Conservation (phyloP, 176 grass and related monocot genomes). For the Aegilops sharonensis region DNA sequence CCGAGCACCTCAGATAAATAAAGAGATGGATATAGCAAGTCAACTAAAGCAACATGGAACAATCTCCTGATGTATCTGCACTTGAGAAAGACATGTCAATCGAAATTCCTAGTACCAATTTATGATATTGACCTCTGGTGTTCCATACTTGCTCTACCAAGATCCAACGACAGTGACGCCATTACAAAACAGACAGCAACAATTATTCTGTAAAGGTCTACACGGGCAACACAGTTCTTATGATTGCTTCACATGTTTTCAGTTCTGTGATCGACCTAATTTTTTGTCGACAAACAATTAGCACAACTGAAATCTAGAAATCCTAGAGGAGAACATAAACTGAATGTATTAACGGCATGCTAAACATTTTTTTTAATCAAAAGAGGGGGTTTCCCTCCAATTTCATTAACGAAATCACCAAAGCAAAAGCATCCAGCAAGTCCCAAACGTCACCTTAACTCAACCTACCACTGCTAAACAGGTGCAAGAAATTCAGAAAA, state of each 20-base stretch:
- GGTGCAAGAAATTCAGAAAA: too few relatives aligned
- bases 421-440: too few relatives aligned
- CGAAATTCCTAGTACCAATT: background rate
- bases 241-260: background rate
- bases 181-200: background rate
- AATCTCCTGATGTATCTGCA: background rate
- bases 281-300: slow-evolving; percentile 3
- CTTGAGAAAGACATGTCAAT: background rate
- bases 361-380: background rate
- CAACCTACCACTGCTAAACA: too few relatives aligned
- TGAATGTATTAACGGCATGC: background rate
- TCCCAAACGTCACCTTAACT: too few relatives aligned
- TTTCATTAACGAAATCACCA: too few relatives aligned
- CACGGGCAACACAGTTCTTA: background rate
- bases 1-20: background rate
- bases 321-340: background rate
- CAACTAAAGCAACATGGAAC: background rate
- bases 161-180: background rate
- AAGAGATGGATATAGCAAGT: background rate
- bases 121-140: background rate
- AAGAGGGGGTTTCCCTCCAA: too few relatives aligned
- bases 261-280: background rate
- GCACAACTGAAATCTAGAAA: background rate
- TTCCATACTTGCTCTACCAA: background rate
- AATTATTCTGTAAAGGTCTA: background rate